Percentiles rank a stretch among this genome's conserved stretches.
Conservation (phyloP, 225 moss, liverwort and hornwort genomes). For the Physcomitrellopsis africana region DNA sequence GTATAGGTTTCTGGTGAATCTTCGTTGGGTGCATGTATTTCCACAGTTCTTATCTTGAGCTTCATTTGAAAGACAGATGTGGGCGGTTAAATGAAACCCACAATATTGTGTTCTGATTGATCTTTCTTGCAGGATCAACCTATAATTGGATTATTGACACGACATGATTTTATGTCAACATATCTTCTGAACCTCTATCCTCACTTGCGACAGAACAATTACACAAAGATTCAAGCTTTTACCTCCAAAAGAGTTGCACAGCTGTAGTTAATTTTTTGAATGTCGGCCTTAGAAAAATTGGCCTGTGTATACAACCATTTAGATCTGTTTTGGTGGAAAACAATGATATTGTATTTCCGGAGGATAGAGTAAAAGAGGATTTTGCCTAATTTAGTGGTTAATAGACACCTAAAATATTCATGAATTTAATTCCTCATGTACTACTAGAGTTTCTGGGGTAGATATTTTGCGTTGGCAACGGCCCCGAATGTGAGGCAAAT, state of each 20-base stretch:
- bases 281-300: background rate
- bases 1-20: background rate
- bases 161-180: conserved; percentile 83
- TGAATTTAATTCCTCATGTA: conserved; percentile 22
- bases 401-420: conserved; percentile 24
- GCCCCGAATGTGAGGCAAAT: conserved; percentile 17
- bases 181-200: conserved; percentile 64
- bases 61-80: conserved; percentile 1
- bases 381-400: conserved; percentile 17
- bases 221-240: conserved; percentile 50
- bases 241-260: conserved; percentile 25
- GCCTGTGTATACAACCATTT: conserved; percentile 17
- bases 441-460: conserved; percentile 5
- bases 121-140: conserved; percentile 63
- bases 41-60: background rate
- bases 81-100: background rate
- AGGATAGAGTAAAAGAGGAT: conserved; percentile 18
- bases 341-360: conserved; percentile 26
- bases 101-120: background rate
- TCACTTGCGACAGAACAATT: conserved; percentile 43
- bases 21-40: background rate
- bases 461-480: conserved; percentile 13
- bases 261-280: conserved; percentile 30
- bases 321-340: conserved; percentile 30
- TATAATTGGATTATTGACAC: conserved; percentile 77